Evolutionary conservation across 2,329 filamentous ascomycete genomes (phyloP), one percentile per base, ranked within the genome.

Genomic region (Passalora sequoiae): DNA sequence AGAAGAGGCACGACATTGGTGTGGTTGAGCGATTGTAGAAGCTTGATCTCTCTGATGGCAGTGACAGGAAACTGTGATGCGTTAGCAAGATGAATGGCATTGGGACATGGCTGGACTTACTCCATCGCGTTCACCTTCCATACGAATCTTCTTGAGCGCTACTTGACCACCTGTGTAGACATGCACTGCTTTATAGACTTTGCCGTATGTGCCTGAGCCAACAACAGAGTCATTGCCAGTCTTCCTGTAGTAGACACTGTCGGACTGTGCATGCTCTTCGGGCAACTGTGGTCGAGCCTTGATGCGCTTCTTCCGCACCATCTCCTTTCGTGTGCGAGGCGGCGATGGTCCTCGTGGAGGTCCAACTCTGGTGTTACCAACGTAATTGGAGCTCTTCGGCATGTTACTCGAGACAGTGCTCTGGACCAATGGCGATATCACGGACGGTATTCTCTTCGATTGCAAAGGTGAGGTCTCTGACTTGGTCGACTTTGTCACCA

Each of bases 171-270:
- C 86, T 1, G 86, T 94, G 62, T 94, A 94, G n/a, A 92, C 86
- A 59, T 95, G 88, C 6, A 89, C 72, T n/a, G 81, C 89, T 64
- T 94, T 94, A 73, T 94, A 95, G 4, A 95, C 89, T 65, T 94
- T 94, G 40, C 88, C 92, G 58, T 96, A 97, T 0, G 91, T 97
- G 8, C 91, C 91, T 31, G 91, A 94, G 12, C 91, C 91, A 15
- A 97, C 84, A 0, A 97, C 91, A 0, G 91, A 97, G 63, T 94
- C 91, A 56, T 97, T 95, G n/a, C 91, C 91, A 1, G 89, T 89
- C 62, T 96, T 97, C 51, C 91, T 78, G 68, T 84, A 95, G 66
- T 94, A 97, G 3, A 97, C 89, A 0, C 89, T 96, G 33, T 91
- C 84, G 0, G 89, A 94, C 4, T 75, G 71, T 8, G 81, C 79